Base-by-base conservation (phyloP, 208 protist genomes). In the Acanthamoeba culbertsoni region DNA sequence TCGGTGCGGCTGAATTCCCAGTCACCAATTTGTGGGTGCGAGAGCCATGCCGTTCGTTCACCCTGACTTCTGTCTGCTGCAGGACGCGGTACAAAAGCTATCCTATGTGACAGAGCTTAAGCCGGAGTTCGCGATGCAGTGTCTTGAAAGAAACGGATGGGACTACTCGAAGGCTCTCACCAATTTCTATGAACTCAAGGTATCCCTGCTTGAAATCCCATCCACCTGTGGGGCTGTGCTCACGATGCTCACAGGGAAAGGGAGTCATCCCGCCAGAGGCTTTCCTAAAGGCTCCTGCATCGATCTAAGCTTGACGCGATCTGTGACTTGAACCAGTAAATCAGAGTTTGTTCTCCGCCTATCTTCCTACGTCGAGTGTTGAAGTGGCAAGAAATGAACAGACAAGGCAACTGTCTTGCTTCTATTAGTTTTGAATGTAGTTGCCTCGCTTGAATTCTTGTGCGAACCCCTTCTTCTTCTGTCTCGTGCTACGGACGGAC, bases 171-270 rank as follows among this genome's bases (percentile, higher is more conserved):
- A 92, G 86, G 86, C 86, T 20, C 86, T 92, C 28, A n/a, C 57
- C 63, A 92, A 92, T 40, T 92, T 92, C 26, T 92, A 92, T 35
- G 86, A 92, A 20, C 63, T 92, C n/a, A 92, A 92, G 86, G 86
- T 59, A 53, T 53, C 10, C 28, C 40, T 33, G 7, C 10, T 79
- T 79, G n/a, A n/a, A n/a, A n/a, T n/a, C n/a, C n/a, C 68, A n/a
- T 43, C 3, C 33, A 33, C n/a, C 40, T 55, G 48, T 55, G 48
- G 48, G 48, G 12, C 12, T 55, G 18, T 18, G 48, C 18, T 8
- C 48, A 18, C 20, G 26, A 62, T n/a, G n/a, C n/a, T n/a, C n/a
- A 62, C 55, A 73, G 63, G 63, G 35, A 1, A 82, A 82, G 71
- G 71, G 71, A 26, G n/a, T 82, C 23, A 16, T 82, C 20, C 71